phyloP scores from a whole-genome alignment of 2,329 filamentous ascomycete genomes.

The Pyrenophora tritici-repentis region DNA sequence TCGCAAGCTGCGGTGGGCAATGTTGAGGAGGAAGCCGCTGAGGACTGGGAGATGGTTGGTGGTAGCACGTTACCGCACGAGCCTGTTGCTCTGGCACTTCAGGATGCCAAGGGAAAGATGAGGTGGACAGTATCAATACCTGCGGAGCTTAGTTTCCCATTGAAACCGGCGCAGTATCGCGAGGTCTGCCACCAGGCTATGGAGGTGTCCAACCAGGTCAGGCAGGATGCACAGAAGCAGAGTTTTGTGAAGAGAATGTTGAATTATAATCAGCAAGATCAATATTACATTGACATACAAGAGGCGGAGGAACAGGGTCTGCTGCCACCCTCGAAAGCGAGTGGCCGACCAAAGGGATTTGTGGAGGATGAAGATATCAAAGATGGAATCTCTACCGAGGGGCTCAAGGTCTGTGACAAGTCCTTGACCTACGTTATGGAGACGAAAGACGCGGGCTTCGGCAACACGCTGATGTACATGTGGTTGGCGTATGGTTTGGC shows the following conservation, averaged over 20 bases:
- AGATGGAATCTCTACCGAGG: slow-evolving; percentile 32
- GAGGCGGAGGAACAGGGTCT: slow-evolving; percentile 71
- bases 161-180: slow-evolving; percentile 67
- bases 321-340: slow-evolving; percentile 55
- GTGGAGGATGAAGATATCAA: slow-evolving; percentile 45
- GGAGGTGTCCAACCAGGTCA: slow-evolving; percentile 63
- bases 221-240: slow-evolving; percentile 35
- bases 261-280: slow-evolving; percentile 66
- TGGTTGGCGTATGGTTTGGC: slow-evolving; percentile 87
- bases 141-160: slow-evolving; percentile 66
- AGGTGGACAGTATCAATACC: slow-evolving; percentile 87
- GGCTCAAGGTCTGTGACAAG: slow-evolving; percentile 65
- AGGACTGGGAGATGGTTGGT: slow-evolving; percentile 69
- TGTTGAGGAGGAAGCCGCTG: slow-evolving; percentile 27
- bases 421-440: slow-evolving; percentile 81
- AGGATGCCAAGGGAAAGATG: slow-evolving; percentile 65
- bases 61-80: slow-evolving; percentile 70
- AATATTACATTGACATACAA: slow-evolving; percentile 73
- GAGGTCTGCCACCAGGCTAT: slow-evolving; percentile 71
- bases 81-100: slow-evolving; percentile 73
- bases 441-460: slow-evolving; percentile 73
- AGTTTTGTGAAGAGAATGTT: slow-evolving; percentile 41
- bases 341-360: slow-evolving; percentile 45
- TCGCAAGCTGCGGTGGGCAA: slow-evolving; percentile 18
- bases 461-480: slow-evolving; percentile 74